Conservation (phyloP, 164 flowering plant genomes). For the Magnolia officinalis region DNA sequence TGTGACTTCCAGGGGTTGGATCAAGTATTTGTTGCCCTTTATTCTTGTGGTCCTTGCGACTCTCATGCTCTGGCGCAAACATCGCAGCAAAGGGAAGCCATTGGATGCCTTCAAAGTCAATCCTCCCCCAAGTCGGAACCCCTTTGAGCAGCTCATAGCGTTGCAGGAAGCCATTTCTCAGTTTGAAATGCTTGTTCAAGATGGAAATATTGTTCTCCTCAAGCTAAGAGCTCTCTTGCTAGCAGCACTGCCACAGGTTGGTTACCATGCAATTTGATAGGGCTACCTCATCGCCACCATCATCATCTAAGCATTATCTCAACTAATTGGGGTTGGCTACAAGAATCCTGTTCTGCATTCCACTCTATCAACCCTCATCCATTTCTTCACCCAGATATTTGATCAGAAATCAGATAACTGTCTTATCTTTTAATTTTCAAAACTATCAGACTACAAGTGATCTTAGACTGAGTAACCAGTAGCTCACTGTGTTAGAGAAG, state of each 20-base stretch:
- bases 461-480: neutral
- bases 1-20: conserved; percentile 64
- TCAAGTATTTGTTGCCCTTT: conserved; percentile 46
- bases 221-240: conserved; percentile 75
- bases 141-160: conserved; percentile 74
- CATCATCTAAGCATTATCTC: too few relatives aligned
- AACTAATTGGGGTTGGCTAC: too few relatives aligned
- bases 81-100: conserved; percentile 40
- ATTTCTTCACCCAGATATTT: too few relatives aligned
- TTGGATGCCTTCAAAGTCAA: conserved; percentile 53
- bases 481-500: neutral
- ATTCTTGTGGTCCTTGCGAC: conserved; percentile 41
- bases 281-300: neutral
- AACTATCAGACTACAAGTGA: neutral
- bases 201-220: conserved; percentile 66
- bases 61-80: conserved; percentile 57
- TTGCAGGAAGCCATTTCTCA: conserved; percentile 69
- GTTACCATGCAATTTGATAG: neutral
- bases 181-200: conserved; percentile 62
- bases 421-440: neutral
- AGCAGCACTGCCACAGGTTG: conserved; percentile 71
- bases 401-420: too few relatives aligned
- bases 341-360: too few relatives aligned
- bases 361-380: too few relatives aligned
- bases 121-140: conserved; percentile 61